Percentiles rank a stretch among this genome's conserved stretches.
Conservation (phyloP, 2,329 filamentous ascomycete species). For the Cladosporium sp. region DNA sequence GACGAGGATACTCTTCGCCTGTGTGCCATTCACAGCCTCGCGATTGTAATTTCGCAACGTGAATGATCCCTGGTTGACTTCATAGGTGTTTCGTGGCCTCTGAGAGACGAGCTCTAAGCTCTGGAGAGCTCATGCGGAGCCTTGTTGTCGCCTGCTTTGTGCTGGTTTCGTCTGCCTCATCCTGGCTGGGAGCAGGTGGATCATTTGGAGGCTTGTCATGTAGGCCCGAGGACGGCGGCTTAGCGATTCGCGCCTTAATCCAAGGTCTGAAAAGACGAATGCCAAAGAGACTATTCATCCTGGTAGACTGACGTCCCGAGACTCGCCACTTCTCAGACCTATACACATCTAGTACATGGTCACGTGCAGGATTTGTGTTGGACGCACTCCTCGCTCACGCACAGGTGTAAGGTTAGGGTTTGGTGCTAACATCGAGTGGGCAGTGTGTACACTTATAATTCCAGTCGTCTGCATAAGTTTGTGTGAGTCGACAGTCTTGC, state of each 20-base stretch:
- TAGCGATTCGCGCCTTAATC: background rate
- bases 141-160: background rate
- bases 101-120: background rate
- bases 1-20: background rate
- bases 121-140: no score
- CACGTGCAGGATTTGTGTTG: background rate
- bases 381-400: no score
- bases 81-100: background rate
- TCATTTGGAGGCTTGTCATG: background rate
- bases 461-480: background rate
- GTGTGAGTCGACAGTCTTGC: background rate
- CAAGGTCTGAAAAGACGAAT: background rate
- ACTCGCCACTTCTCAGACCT: background rate
- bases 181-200: background rate
- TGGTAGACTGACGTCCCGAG: background rate
- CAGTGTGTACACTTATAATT: background rate
- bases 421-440: background rate
- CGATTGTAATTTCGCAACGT: background rate
- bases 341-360: background rate
- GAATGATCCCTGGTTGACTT: background rate
- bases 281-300: background rate
- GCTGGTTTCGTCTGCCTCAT: background rate
- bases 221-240: background rate
- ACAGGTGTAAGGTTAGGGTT: background rate
- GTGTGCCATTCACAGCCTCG: background rate